A percentile compares a stretch with the other conserved stretches of the same genome.
These are phyloP conservation scores for Myriosclerotinia curreyana DNA, from an alignment of 2,329 filamentous ascomycete genomes.

Conservation along the genomic window DNA sequence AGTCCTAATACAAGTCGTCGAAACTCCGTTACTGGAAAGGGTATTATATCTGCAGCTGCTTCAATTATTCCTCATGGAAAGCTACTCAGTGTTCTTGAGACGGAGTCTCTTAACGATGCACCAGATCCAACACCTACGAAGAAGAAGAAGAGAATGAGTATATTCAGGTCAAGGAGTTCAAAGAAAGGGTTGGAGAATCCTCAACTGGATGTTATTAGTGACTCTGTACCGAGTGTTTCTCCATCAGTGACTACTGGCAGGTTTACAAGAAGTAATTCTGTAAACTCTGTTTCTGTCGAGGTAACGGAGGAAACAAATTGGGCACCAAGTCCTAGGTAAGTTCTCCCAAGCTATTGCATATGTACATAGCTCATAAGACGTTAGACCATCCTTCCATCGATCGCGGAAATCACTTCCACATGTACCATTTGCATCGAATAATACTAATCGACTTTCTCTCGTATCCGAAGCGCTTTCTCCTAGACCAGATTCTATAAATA, in stretches of 20 bases:
- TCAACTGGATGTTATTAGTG: not conserved
- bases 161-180: slow-evolving; percentile 14
- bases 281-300: slow-evolving; percentile 12
- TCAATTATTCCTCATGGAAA: slow-evolving; percentile 10
- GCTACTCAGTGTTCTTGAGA: slow-evolving; percentile 10
- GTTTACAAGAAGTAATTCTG: slow-evolving; percentile 19
- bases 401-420: slow-evolving; percentile 33
- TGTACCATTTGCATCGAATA: slow-evolving; percentile 25
- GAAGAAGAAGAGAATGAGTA: slow-evolving; percentile 25
- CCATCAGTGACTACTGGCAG: not conserved
- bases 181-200: slow-evolving; percentile 6
- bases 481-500: slow-evolving; percentile 21
- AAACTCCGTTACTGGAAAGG: slow-evolving; percentile 29
- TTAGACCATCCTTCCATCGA: slow-evolving; percentile 13
- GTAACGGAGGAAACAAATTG: slow-evolving; percentile 1
- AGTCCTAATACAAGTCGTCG: slow-evolving; percentile 27
- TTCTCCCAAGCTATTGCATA: not conserved
- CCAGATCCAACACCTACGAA: slow-evolving; percentile 16
- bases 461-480: slow-evolving; percentile 32
- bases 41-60: slow-evolving; percentile 1
- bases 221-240: not conserved
- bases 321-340: slow-evolving; percentile 14
- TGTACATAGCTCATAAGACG: slow-evolving; percentile 1
- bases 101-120: not conserved
- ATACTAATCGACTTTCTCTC: slow-evolving; percentile 33